These are phyloP conservation scores for Hymenoscyphus scutula DNA, from an alignment of 2,329 filamentous ascomycete genomes.

Conservation along the genomic window DNA sequence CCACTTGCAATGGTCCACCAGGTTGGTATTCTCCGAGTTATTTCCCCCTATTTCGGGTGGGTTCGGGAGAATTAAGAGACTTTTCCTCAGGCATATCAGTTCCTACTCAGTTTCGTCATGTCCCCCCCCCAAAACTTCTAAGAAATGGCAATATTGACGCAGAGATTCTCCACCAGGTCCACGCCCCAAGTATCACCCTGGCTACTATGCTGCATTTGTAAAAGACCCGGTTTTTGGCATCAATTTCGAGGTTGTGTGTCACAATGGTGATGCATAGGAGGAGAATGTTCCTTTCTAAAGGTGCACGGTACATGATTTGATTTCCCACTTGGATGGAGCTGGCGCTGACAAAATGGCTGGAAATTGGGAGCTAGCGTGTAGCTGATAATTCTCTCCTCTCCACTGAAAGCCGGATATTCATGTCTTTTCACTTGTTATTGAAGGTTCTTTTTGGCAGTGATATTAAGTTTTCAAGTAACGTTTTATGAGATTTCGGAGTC, in stretches of 20 bases:
- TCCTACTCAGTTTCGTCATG: no score
- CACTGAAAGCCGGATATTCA: not conserved
- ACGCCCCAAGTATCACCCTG: slow-evolving; percentile 17
- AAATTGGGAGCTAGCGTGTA: not conserved
- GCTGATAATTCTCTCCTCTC: not conserved
- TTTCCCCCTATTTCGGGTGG: no score
- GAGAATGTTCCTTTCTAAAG: not conserved
- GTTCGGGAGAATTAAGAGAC: no score
- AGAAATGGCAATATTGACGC: no score
- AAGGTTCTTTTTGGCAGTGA: not conserved
- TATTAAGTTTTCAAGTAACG: not conserved
- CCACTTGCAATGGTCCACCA: slow-evolving; percentile 21
- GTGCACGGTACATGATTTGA: no score
- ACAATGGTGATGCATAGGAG: not conserved
- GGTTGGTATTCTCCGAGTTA: slow-evolving; percentile 1
- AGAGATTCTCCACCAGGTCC: slow-evolving; percentile 11
- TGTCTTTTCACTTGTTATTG: not conserved
- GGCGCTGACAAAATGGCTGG: no score
- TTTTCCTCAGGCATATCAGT: no score
- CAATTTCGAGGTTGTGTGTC: slow-evolving; percentile 23
- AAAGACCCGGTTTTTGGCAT: slow-evolving; percentile 19
- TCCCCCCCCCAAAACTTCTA: no score
- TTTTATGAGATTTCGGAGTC: not conserved
- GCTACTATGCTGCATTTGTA: slow-evolving; percentile 25
- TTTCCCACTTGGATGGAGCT: no score